Conservation (phyloP, 768 basidiomycete species). For the Lactifluus pinguis region DNA sequence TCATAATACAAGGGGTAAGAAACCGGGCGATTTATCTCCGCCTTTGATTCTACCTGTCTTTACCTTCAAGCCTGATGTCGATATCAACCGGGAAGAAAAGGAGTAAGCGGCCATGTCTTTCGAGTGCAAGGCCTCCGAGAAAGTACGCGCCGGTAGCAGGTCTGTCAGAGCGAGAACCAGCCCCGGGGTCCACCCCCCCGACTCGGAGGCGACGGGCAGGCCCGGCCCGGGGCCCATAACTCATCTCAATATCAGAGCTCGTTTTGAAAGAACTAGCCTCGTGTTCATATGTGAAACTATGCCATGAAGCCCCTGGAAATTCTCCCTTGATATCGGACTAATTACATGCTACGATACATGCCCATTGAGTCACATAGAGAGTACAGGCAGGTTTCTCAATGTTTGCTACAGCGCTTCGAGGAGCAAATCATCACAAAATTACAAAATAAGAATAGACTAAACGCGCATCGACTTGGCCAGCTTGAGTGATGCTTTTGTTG, state of each 20-base stretch:
- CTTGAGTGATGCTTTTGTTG: neutral
- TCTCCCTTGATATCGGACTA: neutral
- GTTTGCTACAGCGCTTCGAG: neutral
- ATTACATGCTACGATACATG: neutral
- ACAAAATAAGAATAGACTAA: neutral
- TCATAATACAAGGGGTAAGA: constrained; percentile 93
- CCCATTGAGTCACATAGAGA: neutral
- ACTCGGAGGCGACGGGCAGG: too few species aligned
- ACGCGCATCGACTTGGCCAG: neutral
- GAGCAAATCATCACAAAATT: neutral
- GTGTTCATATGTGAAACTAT: too few species aligned
- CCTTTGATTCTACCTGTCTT: constrained; percentile 84
- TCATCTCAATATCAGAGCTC: too few species aligned
- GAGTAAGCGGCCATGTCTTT: constrained; percentile 68
- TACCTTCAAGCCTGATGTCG: constrained; percentile 81
- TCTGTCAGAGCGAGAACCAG: too few species aligned
- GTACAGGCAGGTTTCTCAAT: neutral
- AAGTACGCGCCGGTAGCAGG: neutral
- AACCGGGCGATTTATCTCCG: constrained; percentile 76
- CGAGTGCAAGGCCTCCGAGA: neutral
- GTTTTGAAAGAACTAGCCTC: too few species aligned
- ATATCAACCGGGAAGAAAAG: constrained; percentile 70
- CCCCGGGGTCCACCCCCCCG: too few species aligned
- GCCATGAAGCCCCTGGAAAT: neutral
- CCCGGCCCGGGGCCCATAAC: too few species aligned